These are phyloP conservation scores for Ramaria rubella DNA, from an alignment of 768 basidiomycete genomes.

Conservation along the genomic window DNA sequence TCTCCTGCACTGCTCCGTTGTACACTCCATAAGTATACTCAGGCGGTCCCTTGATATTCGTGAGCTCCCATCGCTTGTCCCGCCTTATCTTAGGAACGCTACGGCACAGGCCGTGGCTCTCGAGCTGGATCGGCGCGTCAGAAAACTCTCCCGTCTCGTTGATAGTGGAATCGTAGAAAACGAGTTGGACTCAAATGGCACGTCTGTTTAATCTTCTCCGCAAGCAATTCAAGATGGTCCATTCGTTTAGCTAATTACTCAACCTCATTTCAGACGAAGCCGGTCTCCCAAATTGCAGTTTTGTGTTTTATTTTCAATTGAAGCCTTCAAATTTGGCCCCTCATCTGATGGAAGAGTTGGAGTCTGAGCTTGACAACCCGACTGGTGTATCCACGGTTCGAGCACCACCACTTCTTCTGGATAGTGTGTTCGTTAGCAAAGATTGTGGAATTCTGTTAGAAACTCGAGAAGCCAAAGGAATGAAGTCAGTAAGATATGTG, in stretches of 20 bases:
- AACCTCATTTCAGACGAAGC: conserved; percentile 35
- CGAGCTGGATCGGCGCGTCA: conserved; percentile 53
- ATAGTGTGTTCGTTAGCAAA: conserved; percentile 66
- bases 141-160: conserved; percentile 54
- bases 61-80: conserved; percentile 58
- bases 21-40: conserved; percentile 8
- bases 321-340: conserved; percentile 47
- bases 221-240: not conserved
- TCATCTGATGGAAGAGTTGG: conserved; percentile 57
- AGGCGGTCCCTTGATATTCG: conserved; percentile 62
- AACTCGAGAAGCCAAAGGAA: conserved; percentile 56
- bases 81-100: conserved; percentile 45
- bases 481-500: conserved; percentile 46
- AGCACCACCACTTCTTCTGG: conserved; percentile 50
- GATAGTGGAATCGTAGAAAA: conserved; percentile 55
- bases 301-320: conserved; percentile 60
- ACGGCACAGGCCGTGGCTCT: conserved; percentile 53
- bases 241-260: not conserved
- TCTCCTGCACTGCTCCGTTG: not conserved
- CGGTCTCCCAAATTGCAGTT: conserved; percentile 52
- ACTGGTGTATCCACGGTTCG: conserved; percentile 59
- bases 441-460: conserved; percentile 75
- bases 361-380: conserved; percentile 67
- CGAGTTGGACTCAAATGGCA: conserved; percentile 19
- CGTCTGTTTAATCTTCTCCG: not conserved